Conservation (phyloP, 805 yeast species). For the Metschnikowia kofuensis region DNA sequence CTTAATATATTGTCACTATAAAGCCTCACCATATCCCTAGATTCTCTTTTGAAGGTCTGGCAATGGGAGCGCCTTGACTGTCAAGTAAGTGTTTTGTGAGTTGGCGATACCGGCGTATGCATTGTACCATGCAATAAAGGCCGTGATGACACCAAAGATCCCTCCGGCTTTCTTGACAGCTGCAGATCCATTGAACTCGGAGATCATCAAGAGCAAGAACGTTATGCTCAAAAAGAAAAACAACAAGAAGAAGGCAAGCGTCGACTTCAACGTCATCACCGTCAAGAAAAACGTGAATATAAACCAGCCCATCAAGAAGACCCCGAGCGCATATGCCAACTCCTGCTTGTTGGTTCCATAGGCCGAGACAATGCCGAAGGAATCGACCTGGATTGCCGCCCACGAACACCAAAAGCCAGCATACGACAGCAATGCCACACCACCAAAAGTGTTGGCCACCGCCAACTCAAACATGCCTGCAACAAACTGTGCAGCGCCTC, state of each 20-base stretch:
- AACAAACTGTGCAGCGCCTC: conserved; percentile 66
- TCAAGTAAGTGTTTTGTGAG: conserved; percentile 58
- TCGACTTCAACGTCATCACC: conserved; percentile 41
- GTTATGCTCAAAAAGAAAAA: conserved; percentile 41
- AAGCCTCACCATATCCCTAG: conserved; percentile 8
- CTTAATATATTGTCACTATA: too few species aligned
- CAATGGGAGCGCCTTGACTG: conserved; percentile 49
- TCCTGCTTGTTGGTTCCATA: conserved; percentile 25
- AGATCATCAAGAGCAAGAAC: conserved; percentile 39
- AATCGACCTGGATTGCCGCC: conserved; percentile 52
- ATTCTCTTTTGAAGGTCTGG: conserved; percentile 34
- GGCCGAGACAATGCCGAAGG: conserved; percentile 38
- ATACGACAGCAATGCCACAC: conserved; percentile 54
- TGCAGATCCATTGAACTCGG: conserved; percentile 31
- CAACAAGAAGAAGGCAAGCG: conserved; percentile 40
- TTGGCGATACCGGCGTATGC: conserved; percentile 52
- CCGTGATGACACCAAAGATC: conserved; percentile 41
- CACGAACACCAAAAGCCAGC: conserved; percentile 80
- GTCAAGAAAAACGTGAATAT: conserved; percentile 43
- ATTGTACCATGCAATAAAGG: conserved; percentile 44
- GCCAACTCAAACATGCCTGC: conserved; percentile 78
- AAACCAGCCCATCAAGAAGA: conserved; percentile 42
- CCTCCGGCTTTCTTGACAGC: conserved; percentile 41
- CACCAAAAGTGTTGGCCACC: conserved; percentile 76
- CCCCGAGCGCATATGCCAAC: conserved; percentile 35